Evolutionary conservation across 202 grass and related monocot species (phyloP).

Genomic region (Zizania palustris): DNA sequence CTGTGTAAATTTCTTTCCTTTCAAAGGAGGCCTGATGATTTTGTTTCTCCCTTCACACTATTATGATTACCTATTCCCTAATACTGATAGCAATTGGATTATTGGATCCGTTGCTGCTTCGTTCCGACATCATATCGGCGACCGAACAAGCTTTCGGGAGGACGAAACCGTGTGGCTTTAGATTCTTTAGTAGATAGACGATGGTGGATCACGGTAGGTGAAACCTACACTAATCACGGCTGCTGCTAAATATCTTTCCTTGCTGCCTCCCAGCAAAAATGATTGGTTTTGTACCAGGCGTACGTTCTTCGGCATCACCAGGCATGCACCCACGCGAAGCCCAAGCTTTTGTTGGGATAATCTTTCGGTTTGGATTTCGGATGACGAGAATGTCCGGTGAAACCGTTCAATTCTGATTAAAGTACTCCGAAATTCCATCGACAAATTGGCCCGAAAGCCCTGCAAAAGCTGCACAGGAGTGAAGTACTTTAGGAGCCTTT

Average conservation of each 20-base stretch:
- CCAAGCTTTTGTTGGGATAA: neutral
- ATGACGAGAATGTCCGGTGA: neutral
- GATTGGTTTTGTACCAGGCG: neutral
- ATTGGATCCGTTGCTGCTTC: neutral
- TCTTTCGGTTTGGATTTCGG: neutral
- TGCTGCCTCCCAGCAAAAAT: neutral
- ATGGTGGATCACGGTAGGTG: slow-evolving; percentile 31
- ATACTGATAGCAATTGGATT: neutral
- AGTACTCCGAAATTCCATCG: no score
- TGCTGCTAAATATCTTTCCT: neutral
- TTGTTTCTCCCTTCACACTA: neutral
- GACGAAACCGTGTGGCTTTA: neutral
- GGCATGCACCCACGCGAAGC: neutral
- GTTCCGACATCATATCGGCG: slow-evolving; percentile 25
- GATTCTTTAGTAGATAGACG: neutral
- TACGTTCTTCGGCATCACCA: neutral
- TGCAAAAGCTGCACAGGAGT: neutral
- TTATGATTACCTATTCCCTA: neutral
- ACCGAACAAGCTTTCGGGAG: neutral
- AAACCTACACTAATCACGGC: neutral
- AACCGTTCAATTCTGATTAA: neutral
- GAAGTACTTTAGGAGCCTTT: neutral
- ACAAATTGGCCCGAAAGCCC: neutral
- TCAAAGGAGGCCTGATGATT: no score
- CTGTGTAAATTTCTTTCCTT: no score